Conservation (phyloP, 2,329 filamentous ascomycete genomes). For the Hymenotorrendiella dingleyae region DNA sequence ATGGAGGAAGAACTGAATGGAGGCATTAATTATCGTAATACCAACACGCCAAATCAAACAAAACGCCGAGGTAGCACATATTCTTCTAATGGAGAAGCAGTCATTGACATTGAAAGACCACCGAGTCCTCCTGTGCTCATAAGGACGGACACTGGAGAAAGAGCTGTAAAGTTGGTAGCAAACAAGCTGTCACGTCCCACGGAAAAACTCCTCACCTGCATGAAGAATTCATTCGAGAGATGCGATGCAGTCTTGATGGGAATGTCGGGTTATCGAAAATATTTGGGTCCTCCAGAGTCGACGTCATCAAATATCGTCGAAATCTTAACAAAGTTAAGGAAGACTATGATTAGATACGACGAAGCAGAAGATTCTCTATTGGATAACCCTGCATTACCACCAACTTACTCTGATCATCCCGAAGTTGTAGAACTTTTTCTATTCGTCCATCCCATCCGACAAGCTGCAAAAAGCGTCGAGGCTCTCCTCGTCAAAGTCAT, state of each 20-base stretch:
- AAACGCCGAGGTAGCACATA: not conserved
- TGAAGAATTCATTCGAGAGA: conserved; percentile 38
- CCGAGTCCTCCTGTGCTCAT: conserved; percentile 20
- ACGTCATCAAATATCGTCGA: conserved; percentile 39
- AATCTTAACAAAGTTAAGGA: conserved; percentile 36
- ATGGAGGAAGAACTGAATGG: conserved; percentile 10
- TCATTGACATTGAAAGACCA: conserved; percentile 33
- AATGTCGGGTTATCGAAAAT: conserved; percentile 43
- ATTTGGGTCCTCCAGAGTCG: conserved; percentile 39
- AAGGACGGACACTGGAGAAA: conserved; percentile 25
- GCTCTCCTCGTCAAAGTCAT: conserved; percentile 42
- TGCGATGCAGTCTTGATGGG: conserved; percentile 50
- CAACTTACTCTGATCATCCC: conserved; percentile 40
- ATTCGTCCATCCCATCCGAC: conserved; percentile 48
- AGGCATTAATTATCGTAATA: not conserved
- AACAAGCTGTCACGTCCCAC: conserved; percentile 41
- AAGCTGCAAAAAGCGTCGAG: conserved; percentile 44
- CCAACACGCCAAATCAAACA: not conserved
- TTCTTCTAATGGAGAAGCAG: conserved; percentile 24
- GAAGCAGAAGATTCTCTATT: conserved; percentile 42
- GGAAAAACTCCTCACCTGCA: conserved; percentile 39
- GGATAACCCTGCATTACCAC: conserved; percentile 38
- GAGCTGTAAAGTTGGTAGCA: conserved; percentile 28
- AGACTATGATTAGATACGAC: conserved; percentile 42
- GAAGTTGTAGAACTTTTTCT: conserved; percentile 49